Conservation (phyloP, 441 rosid genomes). For the Eutrema salsugineum region DNA sequence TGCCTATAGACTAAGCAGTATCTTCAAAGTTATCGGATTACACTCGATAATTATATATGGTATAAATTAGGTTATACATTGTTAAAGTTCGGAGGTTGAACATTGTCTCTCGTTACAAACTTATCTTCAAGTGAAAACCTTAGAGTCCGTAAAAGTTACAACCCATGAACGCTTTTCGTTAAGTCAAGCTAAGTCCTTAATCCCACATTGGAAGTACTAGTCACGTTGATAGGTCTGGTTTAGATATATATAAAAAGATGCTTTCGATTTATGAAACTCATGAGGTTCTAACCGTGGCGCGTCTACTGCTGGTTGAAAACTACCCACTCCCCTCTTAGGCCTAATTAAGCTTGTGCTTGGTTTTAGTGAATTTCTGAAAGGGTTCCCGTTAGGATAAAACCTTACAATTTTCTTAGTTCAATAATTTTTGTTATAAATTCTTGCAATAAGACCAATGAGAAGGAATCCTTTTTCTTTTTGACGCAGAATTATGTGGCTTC, state of each 20-base stretch:
- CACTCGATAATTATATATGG: too few species aligned
- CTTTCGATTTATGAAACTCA: neutral
- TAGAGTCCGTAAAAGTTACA: too few species aligned
- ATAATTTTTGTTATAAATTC: too few species aligned
- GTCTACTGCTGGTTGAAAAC: conserved; percentile 85
- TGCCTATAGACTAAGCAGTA: too few species aligned
- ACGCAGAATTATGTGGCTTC: too few species aligned
- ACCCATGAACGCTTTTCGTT: neutral
- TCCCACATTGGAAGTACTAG: neutral
- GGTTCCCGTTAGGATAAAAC: conserved; percentile 31
- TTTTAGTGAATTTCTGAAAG: conserved; percentile 39
- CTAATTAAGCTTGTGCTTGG: conserved; percentile 21
- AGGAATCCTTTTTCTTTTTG: too few species aligned
- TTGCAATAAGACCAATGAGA: too few species aligned
- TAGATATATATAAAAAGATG: neutral
- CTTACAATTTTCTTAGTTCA: conserved; percentile 9
- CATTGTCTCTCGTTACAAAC: too few species aligned
- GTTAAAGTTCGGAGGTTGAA: too few species aligned
- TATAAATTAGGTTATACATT: too few species aligned
- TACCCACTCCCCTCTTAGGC: conserved; percentile 62
- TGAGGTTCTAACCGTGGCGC: conserved; percentile 67
- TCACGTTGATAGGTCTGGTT: neutral
- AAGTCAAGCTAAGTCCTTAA: neutral
- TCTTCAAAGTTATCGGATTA: too few species aligned
- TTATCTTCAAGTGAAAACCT: too few species aligned